Conservation (phyloP, 2,329 filamentous ascomycete species). For the Chaetomium globosum region DNA sequence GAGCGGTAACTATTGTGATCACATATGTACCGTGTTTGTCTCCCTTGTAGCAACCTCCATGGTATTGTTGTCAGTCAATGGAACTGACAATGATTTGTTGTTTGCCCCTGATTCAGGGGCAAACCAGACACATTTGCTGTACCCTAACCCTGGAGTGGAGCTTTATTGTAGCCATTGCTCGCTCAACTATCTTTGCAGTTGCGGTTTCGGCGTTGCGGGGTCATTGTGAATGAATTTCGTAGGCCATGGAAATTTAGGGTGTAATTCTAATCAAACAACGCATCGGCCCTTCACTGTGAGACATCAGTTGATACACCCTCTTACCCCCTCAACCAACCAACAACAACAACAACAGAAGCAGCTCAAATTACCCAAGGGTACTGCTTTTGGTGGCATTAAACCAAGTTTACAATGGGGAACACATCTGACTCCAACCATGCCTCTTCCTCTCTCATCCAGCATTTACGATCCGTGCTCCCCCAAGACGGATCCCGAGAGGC, state of each 20-base stretch:
- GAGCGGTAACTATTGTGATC: not conserved
- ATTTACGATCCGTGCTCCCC: slow-evolving; percentile 22
- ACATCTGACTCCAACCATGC: not conserved
- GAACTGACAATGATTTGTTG: not conserved
- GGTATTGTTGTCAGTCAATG: too few relatives aligned
- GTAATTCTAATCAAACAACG: not conserved
- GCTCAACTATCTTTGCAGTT: not conserved
- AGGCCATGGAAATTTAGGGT: not conserved
- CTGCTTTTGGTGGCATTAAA: not conserved
- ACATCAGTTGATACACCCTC: not conserved
- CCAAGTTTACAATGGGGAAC: not conserved
- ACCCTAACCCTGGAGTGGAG: slow-evolving; percentile 15
- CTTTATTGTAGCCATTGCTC: not conserved
- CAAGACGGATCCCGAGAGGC: slow-evolving; percentile 26
- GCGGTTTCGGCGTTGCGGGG: slow-evolving; percentile 14
- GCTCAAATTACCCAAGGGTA: not conserved
- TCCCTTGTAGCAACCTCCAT: too few relatives aligned
- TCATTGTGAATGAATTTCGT: not conserved
- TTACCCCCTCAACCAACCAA: not conserved
- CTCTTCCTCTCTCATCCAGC: not conserved
- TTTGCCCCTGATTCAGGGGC: slow-evolving; percentile 9
- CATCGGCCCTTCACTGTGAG: not conserved
- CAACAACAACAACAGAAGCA: not conserved
- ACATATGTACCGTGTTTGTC: not conserved
- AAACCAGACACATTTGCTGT: not conserved